phyloP scores from a whole-genome alignment of 2,329 filamentous ascomycete species.

The Beauveria varroae region DNA sequence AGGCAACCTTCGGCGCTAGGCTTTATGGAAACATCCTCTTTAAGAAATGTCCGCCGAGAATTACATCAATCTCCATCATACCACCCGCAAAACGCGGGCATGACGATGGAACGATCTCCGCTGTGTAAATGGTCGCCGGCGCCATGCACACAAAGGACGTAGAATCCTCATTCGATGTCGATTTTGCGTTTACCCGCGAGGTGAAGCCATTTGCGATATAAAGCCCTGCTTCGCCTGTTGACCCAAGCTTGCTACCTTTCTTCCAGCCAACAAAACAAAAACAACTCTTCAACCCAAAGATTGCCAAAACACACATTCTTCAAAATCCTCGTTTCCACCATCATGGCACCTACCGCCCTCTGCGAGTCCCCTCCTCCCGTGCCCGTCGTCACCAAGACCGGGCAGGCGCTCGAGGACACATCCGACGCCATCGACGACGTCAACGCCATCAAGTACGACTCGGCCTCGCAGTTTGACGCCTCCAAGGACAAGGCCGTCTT shows the following conservation, averaged over 20 bases:
- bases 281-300: no score
- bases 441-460: conserved; percentile 44
- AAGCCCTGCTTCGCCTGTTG: neutral
- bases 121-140: neutral
- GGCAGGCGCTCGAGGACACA: conserved; percentile 36
- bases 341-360: conserved; percentile 22
- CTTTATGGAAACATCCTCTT: neutral
- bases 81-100: neutral
- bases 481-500: conserved; percentile 75
- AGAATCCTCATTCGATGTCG: neutral
- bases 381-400: conserved; percentile 11
- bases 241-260: neutral
- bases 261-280: neutral
- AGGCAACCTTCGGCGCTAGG: conserved; percentile 6
- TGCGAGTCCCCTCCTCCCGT: conserved; percentile 2
- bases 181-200: neutral
- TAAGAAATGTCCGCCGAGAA: conserved; percentile 7
- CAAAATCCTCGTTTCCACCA: no score
- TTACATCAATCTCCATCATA: neutral
- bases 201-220: neutral
- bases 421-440: conserved; percentile 44
- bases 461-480: conserved; percentile 58
- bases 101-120: neutral
- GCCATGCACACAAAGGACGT: neutral
- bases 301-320: neutral